Conservation (phyloP, 202 grass and related monocot species). For the Saccharum hybrid region DNA sequence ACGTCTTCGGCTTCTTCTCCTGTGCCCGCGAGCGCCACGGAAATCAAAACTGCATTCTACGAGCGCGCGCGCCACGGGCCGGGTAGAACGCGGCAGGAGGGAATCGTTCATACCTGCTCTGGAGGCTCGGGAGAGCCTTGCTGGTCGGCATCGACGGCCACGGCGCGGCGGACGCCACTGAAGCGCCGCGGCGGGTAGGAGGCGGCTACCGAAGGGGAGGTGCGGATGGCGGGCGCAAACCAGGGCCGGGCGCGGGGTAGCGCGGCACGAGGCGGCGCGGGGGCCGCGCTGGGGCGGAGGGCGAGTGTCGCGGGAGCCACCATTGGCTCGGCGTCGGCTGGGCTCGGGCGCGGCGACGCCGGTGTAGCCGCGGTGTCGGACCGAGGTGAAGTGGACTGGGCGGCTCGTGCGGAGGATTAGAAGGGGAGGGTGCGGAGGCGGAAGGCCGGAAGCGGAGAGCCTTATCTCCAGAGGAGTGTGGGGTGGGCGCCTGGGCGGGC, state of each 20-base stretch:
- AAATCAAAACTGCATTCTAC: neutral
- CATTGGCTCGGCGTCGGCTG: conserved; percentile 45
- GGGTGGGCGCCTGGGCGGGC: neutral
- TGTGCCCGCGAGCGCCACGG: conserved; percentile 21
- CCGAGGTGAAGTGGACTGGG: neutral
- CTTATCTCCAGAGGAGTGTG: conserved; percentile 34
- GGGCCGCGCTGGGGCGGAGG: conserved; percentile 57
- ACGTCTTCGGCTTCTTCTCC: conserved; percentile 67
- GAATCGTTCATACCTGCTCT: conserved; percentile 46
- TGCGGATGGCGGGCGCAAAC: conserved; percentile 2
- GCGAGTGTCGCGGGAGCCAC: conserved; percentile 64
- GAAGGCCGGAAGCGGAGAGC: conserved; percentile 2
- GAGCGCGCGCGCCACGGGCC: neutral
- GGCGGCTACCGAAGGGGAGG: conserved; percentile 12
- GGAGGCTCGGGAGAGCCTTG: conserved; percentile 47
- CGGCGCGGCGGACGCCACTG: conserved; percentile 42
- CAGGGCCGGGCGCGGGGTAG: conserved; percentile 15
- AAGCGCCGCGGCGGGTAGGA: conserved; percentile 37
- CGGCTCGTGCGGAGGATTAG: conserved; percentile 28
- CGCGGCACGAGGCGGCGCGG: conserved; percentile 29
- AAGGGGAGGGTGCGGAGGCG: neutral
- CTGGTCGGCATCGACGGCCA: conserved; percentile 67
- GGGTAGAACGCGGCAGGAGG: neutral
- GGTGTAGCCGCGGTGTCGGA: neutral
- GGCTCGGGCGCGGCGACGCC: neutral